These are phyloP conservation scores for Aegilops sharonensis DNA, from an alignment of 176 grass and related monocot species.

Conservation along the genomic window DNA sequence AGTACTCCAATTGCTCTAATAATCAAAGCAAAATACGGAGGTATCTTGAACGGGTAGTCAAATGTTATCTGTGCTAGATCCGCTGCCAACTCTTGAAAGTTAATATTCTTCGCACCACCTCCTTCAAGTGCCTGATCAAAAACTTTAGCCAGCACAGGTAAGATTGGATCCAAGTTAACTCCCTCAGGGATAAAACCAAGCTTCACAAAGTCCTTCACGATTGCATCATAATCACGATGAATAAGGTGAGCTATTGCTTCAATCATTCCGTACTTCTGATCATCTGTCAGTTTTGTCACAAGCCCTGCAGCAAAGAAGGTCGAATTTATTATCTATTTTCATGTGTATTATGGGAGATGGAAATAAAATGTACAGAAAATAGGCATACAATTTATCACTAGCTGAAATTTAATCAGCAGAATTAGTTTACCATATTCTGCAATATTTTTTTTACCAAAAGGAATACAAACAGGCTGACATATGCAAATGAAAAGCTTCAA, in stretches of 20 bases:
- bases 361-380: not conserved
- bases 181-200: conserved; percentile 96
- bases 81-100: conserved; percentile 95
- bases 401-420: not conserved
- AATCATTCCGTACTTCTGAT: conserved; percentile 97
- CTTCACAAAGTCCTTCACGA: conserved; percentile 95
- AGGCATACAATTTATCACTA: not conserved
- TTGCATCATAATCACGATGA: conserved; percentile 94
- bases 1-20: conserved; percentile 97
- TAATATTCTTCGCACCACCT: conserved; percentile 96
- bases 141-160: conserved; percentile 92
- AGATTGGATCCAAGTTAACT: conserved; percentile 90
- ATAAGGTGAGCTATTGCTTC: conserved; percentile 99
- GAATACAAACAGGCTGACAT: not conserved
- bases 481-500: not conserved
- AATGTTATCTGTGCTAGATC: conserved; percentile 99
- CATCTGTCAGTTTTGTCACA: conserved; percentile 93
- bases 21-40: conserved; percentile 97
- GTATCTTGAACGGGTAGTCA: conserved; percentile 97
- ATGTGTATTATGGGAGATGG: not conserved
- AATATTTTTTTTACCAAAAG: not conserved
- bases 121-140: conserved; percentile 99
- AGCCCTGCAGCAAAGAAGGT: conserved; percentile 56
- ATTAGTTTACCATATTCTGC: not conserved
- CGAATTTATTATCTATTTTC: not conserved